These are phyloP conservation scores for Zea luxurians DNA, from an alignment of 176 grass and related monocot genomes.

Conservation along the genomic window DNA sequence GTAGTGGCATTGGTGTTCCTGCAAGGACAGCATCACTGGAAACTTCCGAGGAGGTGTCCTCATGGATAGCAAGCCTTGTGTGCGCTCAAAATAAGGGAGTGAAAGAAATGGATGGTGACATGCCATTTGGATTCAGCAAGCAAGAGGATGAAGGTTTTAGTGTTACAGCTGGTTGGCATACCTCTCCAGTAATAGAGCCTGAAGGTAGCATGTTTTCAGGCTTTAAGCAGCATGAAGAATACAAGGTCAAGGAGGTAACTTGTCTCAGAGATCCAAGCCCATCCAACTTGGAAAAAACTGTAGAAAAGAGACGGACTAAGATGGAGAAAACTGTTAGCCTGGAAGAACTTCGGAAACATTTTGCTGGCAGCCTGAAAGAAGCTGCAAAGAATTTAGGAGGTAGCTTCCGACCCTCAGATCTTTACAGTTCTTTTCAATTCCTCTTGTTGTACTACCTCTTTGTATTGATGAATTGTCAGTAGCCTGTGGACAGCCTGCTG, in stretches of 20 bases:
- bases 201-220: conserved; percentile 47
- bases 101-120: conserved; percentile 32
- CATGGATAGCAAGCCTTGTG: conserved; percentile 57
- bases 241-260: conserved; percentile 41
- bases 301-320: conserved; percentile 74
- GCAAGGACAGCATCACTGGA: conserved; percentile 28
- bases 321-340: conserved; percentile 77
- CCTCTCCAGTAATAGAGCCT: conserved; percentile 39
- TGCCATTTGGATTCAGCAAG: conserved; percentile 53
- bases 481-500: background rate
- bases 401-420: conserved; percentile 37
- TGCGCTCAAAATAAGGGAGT: conserved; percentile 48
- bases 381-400: conserved; percentile 97
- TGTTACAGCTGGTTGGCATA: conserved; percentile 55
- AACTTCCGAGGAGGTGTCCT: conserved; percentile 50
- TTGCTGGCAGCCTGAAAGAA: conserved; percentile 96
- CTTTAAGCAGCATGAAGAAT: conserved; percentile 50
- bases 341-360: conserved; percentile 84
- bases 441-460: background rate
- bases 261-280: conserved; percentile 45
- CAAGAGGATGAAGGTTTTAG: conserved; percentile 71
- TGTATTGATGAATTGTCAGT: conserved; percentile 3
- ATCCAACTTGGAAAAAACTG: conserved; percentile 43
- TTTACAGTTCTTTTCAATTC: background rate
- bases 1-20: conserved; percentile 31